Evolutionary conservation across 495 filamentous ascomycete species (phyloP).

Genomic region (Neurospora terricola): DNA sequence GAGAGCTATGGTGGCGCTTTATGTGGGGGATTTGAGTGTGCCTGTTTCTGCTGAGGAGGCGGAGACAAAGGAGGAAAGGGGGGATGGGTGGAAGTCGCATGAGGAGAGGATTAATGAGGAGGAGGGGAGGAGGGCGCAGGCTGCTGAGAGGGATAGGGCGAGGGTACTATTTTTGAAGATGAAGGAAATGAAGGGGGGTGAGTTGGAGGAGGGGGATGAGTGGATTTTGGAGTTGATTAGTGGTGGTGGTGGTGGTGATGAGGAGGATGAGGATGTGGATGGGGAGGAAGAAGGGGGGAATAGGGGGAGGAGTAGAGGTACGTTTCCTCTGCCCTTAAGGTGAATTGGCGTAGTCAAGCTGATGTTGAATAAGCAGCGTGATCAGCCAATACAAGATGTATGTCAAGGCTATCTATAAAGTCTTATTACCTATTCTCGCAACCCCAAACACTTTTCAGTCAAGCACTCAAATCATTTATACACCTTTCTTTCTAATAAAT

Average conservation of each 20-base stretch:
- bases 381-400: no score
- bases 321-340: slow-evolving; percentile 15
- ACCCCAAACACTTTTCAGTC: no score
- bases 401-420: no score
- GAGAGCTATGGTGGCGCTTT: slow-evolving; percentile 57
- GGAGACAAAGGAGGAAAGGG: not conserved
- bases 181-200: slow-evolving; percentile 13
- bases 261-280: slow-evolving; percentile 16
- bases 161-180: slow-evolving; percentile 19
- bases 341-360: no score
- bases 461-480: no score
- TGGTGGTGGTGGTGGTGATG: slow-evolving; percentile 5
- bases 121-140: slow-evolving; percentile 13
- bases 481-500: no score
- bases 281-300: slow-evolving; percentile 3
- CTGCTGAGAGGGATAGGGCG: slow-evolving; percentile 19
- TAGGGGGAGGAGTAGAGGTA: slow-evolving; percentile 4
- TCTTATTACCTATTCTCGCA: no score
- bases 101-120: slow-evolving; percentile 12
- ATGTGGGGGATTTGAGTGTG: slow-evolving; percentile 50
- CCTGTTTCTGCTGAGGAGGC: not conserved
- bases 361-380: no score
- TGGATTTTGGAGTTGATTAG: slow-evolving; percentile 17
- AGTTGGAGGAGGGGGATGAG: slow-evolving; percentile 20
- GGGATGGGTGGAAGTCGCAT: not conserved